A percentile compares a stretch with the other conserved stretches of the same genome.
phyloP scores from a whole-genome alignment of 352 stramenopile species.

The Globisporangium mamillatum region DNA sequence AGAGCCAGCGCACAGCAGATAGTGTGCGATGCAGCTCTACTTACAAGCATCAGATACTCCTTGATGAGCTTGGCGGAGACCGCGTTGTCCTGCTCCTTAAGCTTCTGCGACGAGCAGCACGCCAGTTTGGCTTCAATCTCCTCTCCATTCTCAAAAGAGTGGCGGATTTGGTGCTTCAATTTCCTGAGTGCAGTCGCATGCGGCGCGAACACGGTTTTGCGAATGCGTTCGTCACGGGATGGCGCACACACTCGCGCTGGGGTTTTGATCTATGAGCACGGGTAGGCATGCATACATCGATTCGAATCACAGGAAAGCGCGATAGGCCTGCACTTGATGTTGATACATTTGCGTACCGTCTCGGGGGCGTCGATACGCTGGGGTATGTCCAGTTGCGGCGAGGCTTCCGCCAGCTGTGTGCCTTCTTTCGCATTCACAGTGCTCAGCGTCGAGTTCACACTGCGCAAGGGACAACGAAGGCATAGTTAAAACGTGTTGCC shows the following conservation, averaged over 20 bases:
- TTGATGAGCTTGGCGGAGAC: slow-evolving; percentile 78
- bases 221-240: slow-evolving; percentile 65
- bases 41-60: slow-evolving; percentile 71
- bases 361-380: slow-evolving; percentile 75
- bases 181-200: slow-evolving; percentile 55
- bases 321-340: too few relatives aligned
- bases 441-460: slow-evolving; percentile 58
- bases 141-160: slow-evolving; percentile 46
- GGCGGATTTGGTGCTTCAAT: slow-evolving; percentile 39
- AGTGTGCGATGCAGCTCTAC: neutral
- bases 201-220: slow-evolving; percentile 69
- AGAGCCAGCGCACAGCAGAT: neutral
- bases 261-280: slow-evolving; percentile 56
- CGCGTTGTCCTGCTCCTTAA: slow-evolving; percentile 57
- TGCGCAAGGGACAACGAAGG: slow-evolving; percentile 13
- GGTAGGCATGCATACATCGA: too few relatives aligned
- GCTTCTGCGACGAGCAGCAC: slow-evolving; percentile 60
- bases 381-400: slow-evolving; percentile 72
- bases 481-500: neutral
- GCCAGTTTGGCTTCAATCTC: slow-evolving; percentile 44
- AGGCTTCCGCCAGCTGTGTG: slow-evolving; percentile 71
- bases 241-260: slow-evolving; percentile 41
- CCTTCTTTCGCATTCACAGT: slow-evolving; percentile 52
- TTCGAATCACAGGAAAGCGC: too few relatives aligned
- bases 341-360: slow-evolving; percentile 26